Evolutionary conservation across 306 rosid genomes (phyloP), one percentile per base, ranked within the genome.

Genomic region (Cotoneaster glaucophyllus): DNA sequence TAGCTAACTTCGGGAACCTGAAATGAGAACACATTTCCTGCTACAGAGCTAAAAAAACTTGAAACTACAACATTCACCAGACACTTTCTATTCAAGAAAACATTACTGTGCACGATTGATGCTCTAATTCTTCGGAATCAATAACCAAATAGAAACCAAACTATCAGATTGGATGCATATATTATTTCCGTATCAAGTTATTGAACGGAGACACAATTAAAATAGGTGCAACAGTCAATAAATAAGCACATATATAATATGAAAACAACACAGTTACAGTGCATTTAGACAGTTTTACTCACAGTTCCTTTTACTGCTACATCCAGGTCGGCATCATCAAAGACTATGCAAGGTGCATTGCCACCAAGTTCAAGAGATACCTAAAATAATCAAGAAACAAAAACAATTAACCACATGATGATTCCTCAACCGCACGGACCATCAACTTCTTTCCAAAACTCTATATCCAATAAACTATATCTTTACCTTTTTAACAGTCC

Each of bases 361-460:
- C 99, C 99, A 67, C 98, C 99, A 80, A 95, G 99, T 83, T 95
- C 99, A 67, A 95, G 81, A 88, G 99, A 92, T 75, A 95, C 87
- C 99, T 95, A 74, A n/a, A 83, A 52, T 77, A 52, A 41, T 43
- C 73, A 39, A 77, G 74, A 75, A 59, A 71, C 43, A 43, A 64
- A 29, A n/a, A 66, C 24, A 69, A 80, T 56, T 67, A 70, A 37
- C 70, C 74, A 63, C 63, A 63, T 73, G 63, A 73, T 26, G 53
- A 64, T 41, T 32, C 75, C 74, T 67, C 75, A 65, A 83, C 64
- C 15, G 54, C 54, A 5, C 21, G 54, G 54, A 15, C 54, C 54
- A 15, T 48, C 54, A 48, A 48, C 54, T 48, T 48, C 19, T 5
- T 48, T 48, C 54, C 54, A 48, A 48, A 48, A 48, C 8, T 48